Evolutionary conservation across 371 early-diverging fungal genomes (phyloP), one percentile per base, ranked within the genome.

Genomic region (Mucor indicus): DNA sequence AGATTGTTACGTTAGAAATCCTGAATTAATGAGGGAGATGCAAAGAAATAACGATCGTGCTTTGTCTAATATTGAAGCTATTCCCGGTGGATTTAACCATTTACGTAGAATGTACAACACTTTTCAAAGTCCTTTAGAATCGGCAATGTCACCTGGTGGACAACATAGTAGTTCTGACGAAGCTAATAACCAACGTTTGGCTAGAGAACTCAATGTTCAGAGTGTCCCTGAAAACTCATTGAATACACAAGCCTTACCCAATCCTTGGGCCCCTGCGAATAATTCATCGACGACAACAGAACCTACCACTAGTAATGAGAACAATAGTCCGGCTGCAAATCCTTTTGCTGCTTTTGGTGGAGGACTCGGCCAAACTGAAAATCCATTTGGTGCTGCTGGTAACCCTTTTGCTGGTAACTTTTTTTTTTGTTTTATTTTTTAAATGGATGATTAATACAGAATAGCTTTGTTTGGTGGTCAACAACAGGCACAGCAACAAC

Each of bases 31-130:
- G 89, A 76, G 83, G 46, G 89, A 92, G 58, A 83, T 89, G 65
- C 76, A 84, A 66, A 67, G 91, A 58, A 90, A 89, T 67, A 89
- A 90, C 55, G 93, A 92, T 60, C 84, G 91, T 25, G 91, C 89
- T 17, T 67, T 92, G 30, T 85, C 89, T n/a, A 91, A 91, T 51
- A 76, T 92, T 49, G 93, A 92, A 58, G 76, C 76, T 11, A 67
- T 87, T 39, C 93, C 93, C 2, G 92, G 92, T 30, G 93, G 93
- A 32, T 91, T 87, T 55, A 87, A 90, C 42, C 89, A 90, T 63
- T 74, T 92, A 48, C 83, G 83, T 41, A 69, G 86, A 35, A 83
- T 92, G 83, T 90, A 91, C 61, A 77, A 83, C 43, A 80, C 72
- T 35, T 57, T 89, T 44, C 89, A 88, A 56, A 81, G 84, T 50